Evolutionary conservation across 1,284 basidiomycete species (phyloP).

Genomic region (Phellopilus nigrolimitatus): DNA sequence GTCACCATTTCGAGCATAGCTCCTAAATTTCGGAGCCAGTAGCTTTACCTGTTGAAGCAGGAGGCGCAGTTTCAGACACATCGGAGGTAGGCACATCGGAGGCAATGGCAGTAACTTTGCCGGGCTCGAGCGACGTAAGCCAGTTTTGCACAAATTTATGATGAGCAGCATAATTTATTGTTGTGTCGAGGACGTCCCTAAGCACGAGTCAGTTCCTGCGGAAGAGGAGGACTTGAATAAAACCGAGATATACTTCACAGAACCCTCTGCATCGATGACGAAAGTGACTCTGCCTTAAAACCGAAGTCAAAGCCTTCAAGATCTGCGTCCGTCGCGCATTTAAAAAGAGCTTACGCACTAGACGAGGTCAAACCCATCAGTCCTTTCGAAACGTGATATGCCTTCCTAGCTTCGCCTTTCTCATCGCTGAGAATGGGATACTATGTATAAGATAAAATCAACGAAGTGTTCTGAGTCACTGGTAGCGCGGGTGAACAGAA

Average conservation of each 20-base stretch:
- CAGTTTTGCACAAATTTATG: conserved; percentile 63
- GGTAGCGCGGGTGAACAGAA: conserved; percentile 8
- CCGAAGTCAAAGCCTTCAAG: neutral
- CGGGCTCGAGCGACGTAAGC: conserved; percentile 29
- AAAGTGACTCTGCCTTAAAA: conserved; percentile 60
- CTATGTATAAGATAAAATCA: conserved; percentile 29
- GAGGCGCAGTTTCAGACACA: neutral
- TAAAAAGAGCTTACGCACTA: conserved; percentile 23
- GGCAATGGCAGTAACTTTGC: neutral
- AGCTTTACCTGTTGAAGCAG: neutral
- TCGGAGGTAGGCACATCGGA: too few species aligned
- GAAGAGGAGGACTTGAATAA: neutral
- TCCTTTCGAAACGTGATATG: conserved; percentile 59
- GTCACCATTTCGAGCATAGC: too few species aligned
- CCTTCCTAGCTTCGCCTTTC: conserved; percentile 54
- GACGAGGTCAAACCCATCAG: conserved; percentile 55
- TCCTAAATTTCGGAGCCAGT: too few species aligned
- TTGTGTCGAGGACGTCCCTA: conserved; percentile 52
- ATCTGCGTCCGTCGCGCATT: neutral
- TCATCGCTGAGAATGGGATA: conserved; percentile 74
- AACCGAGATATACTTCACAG: conserved; percentile 45
- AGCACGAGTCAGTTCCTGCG: neutral
- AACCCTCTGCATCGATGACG: conserved; percentile 66
- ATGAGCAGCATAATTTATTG: conserved; percentile 59
- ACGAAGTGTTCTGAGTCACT: neutral